These are phyloP conservation scores for Mortierella sp. DNA, from an alignment of 371 early-diverging fungal genomes.

Conservation along the genomic window DNA sequence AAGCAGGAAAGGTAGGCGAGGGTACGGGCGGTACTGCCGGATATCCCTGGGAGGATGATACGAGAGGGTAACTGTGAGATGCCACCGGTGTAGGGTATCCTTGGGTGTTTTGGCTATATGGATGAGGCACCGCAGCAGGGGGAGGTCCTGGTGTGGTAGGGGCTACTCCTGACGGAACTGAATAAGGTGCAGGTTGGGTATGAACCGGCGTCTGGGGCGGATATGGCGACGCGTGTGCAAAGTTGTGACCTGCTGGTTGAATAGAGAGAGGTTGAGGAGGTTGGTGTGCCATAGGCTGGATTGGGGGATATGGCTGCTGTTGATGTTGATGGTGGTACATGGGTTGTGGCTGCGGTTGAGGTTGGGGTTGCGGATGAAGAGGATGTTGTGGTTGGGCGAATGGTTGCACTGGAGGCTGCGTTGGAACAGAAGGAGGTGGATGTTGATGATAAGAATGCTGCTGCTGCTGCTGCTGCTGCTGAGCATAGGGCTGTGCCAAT, in stretches of 20 bases:
- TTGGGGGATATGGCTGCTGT: conserved; percentile 11
- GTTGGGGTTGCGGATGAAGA: background rate
- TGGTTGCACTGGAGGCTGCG: background rate
- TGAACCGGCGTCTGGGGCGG: conserved; percentile 17
- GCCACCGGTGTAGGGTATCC: conserved; percentile 36
- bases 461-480: background rate
- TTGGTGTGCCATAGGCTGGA: conserved; percentile 9
- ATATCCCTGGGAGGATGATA: conserved; percentile 30
- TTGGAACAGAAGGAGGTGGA: background rate
- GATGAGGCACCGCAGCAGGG: conserved; percentile 16
- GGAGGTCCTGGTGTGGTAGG: conserved; percentile 17
- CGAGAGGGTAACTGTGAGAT: conserved; percentile 29
- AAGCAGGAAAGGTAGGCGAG: conserved; percentile 24
- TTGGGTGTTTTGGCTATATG: conserved; percentile 26
- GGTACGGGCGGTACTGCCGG: conserved; percentile 31
- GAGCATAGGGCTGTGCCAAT: background rate
- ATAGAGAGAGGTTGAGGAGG: conserved; percentile 1
- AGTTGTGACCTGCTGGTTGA: conserved; percentile 7
- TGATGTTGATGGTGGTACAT: conserved; percentile 3
- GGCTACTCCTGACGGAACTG: background rate
- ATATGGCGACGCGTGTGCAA: conserved; percentile 26
- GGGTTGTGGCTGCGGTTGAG: conserved; percentile 4
- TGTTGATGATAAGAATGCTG: too few relatives aligned
- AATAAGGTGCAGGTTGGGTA: conserved; percentile 6
- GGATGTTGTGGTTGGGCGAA: conserved; percentile 1